phyloP scores from a whole-genome alignment of 805 yeast genomes.

The Nakazawaea populi region DNA sequence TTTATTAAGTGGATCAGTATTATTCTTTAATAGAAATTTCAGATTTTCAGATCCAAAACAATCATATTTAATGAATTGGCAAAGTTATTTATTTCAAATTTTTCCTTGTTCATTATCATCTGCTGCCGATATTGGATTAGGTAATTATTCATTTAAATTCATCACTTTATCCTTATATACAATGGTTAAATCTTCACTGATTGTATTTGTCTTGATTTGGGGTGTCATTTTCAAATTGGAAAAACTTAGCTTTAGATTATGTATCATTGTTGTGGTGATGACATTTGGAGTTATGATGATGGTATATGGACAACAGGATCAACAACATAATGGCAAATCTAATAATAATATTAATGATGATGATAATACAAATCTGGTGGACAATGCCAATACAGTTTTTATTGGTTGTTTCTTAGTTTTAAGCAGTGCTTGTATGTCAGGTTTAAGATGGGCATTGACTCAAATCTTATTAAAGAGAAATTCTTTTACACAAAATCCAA shows the following conservation, averaged over 20 bases:
- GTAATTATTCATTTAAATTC: constrained; percentile 75
- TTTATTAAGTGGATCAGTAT: constrained; percentile 38
- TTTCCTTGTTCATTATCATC: constrained; percentile 84
- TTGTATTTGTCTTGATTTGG: constrained; percentile 85
- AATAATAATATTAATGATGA: too few relatives aligned
- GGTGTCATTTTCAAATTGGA: constrained; percentile 81
- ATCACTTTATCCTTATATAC: constrained; percentile 84
- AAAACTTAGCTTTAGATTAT: constrained; percentile 58
- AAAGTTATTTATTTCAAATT: constrained; percentile 46
- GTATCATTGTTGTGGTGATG: constrained; percentile 72
- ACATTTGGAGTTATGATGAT: constrained; percentile 80
- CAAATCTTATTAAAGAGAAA: constrained; percentile 69
- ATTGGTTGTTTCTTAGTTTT: constrained; percentile 74
- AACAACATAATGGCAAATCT: too few relatives aligned
- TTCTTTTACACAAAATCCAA: constrained; percentile 62
- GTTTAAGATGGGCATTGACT: constrained; percentile 93
- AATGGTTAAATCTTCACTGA: constrained; percentile 84
- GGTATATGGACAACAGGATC: constrained; percentile 53
- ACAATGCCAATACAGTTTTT: constrained; percentile 18
- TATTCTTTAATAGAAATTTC: constrained; percentile 42
- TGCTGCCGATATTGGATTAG: constrained; percentile 91
- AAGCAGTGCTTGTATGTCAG: constrained; percentile 75
- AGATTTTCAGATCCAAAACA: constrained; percentile 29
- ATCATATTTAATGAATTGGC: constrained; percentile 23
- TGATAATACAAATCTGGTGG: constrained; percentile 4